Evolutionary conservation across 768 basidiomycete species (phyloP), one percentile per base, ranked within the genome.

Genomic region (Lentinula boryana): DNA sequence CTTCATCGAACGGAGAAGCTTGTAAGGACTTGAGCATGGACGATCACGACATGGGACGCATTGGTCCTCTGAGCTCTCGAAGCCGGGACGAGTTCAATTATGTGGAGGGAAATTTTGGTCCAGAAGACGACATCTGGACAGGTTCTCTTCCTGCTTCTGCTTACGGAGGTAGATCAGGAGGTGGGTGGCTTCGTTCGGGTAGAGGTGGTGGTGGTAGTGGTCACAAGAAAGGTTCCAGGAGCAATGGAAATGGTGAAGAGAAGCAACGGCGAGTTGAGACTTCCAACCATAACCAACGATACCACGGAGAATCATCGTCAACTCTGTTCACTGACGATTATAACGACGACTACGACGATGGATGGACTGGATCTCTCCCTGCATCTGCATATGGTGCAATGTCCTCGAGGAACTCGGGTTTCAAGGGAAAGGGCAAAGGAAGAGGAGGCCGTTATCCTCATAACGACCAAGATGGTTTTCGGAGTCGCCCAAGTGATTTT

Each of bases 81-180:
- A 27, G 27, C 3, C 27, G 3, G 27, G 27, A 27, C 27, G 27
- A 27, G 27, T 3, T 27, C 27, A 27, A 27, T 27, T 27, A 27
- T 27, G 21, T 23, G 23, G 41, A 43, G 41, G 13, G 13, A 15
- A 15, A 5, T 13, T n/a, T n/a, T 40, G 5, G 5, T 21, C n/a
- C 10, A 1, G 35, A 55, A 35, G 53, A 55, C 5, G 53, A 55
- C 3, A 27, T 12, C 31, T 55, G 53, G 53, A 55, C 18, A 36
- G 53, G 53, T 10, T 55, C 53, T 9, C 53, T 55, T 55, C 53
- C 53, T 21, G 53, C 53, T 38, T 55, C 53, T 40, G 53, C 53
- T 21, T 55, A 55, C 13, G 53, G 53, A 43, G 41, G 41, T n/a
- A 43, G 41, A 43, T 38, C 36, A 8, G 36, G 13, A 38, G 9